Evolutionary conservation across 306 rosid species (phyloP), one percentile per base, ranked within the genome.

Genomic region (Sindora glabra): DNA sequence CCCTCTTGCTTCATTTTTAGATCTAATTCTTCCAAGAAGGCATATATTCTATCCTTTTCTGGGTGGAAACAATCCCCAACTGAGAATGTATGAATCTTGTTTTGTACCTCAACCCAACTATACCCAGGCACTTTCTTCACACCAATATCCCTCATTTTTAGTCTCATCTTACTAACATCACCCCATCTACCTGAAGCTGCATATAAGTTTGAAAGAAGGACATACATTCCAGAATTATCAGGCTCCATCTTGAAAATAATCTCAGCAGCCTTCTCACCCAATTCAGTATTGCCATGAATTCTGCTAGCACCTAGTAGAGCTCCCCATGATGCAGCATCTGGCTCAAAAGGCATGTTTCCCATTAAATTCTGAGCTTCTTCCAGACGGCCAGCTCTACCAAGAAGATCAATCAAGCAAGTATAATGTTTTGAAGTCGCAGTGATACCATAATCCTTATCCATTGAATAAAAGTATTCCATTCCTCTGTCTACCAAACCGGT

Each of bases 121-220:
- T 81, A 85, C 25, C 96, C 94, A 2, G 94, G 86, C 33, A 77
- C 80, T 81, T 89, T 89, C 67, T 73, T 88, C 48, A 89, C 90
- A 30, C 94, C 88, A 58, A 45, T 70, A 67, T 83, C 88, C 67
- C 55, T 85, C 94, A 89, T 83, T 73, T 79, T 85, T 52, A 68
- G 24, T 70, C 96, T 77, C 88, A 89, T 89, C 58, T 79, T 79
- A 24, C 80, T 72, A 70, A 79, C 88, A 64, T 85, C 90, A 10
- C 62, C 73, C 96, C 96, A 89, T 77, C 96, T 89, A 13, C 94
- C 90, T 0, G 94, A 83, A 72, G 96, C 77, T 67, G 96, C 96
- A 70, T 89, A 85, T 79, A 89, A 72, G 65, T 89, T 89, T 75
- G 90, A 89, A 56, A 89, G 90, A 63, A 89, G 90, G 55, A 89